Conservation (phyloP, 306 rosid genomes). For the Quercus parvula region DNA sequence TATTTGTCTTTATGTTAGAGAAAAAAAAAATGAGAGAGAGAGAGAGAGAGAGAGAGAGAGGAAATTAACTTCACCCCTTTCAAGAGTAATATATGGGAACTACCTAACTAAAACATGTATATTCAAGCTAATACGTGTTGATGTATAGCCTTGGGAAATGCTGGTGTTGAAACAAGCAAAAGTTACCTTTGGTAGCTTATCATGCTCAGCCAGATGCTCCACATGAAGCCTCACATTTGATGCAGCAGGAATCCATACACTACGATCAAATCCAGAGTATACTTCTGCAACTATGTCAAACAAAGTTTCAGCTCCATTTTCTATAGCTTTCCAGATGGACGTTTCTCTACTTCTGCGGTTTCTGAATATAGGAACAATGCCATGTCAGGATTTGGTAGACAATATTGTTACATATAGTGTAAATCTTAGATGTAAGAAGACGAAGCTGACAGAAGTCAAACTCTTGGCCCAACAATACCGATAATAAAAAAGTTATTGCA, state of each 20-base stretch:
- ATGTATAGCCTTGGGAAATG: not conserved
- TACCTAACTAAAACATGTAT: not conserved
- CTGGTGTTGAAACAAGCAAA: not conserved
- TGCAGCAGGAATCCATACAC: slow-evolving; percentile 58
- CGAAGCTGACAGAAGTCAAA: not conserved
- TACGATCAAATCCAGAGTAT: slow-evolving; percentile 61
- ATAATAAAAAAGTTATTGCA: not conserved
- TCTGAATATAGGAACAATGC: too few relatives aligned
- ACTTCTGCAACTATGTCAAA: slow-evolving; percentile 74
- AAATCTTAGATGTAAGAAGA: not conserved
- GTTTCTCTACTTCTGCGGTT: too few relatives aligned
- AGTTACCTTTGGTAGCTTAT: slow-evolving; percentile 71
- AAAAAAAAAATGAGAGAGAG: too few relatives aligned
- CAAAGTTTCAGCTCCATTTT: slow-evolving; percentile 64
- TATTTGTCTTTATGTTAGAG: not conserved
- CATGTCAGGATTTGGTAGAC: too few relatives aligned
- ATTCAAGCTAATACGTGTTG: slow-evolving; percentile 5
- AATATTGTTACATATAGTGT: not conserved
- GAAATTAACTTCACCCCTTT: not conserved
- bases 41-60: not conserved
- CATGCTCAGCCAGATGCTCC: slow-evolving; percentile 66
- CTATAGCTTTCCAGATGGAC: too few relatives aligned
- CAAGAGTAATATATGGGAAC: not conserved
- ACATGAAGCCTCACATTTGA: slow-evolving; percentile 87
- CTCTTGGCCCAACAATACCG: not conserved